A percentile compares a stretch with the other conserved stretches of the same genome.
phyloP scores from a whole-genome alignment of 2,329 filamentous ascomycete species.

The Rutstroemia sp. region DNA sequence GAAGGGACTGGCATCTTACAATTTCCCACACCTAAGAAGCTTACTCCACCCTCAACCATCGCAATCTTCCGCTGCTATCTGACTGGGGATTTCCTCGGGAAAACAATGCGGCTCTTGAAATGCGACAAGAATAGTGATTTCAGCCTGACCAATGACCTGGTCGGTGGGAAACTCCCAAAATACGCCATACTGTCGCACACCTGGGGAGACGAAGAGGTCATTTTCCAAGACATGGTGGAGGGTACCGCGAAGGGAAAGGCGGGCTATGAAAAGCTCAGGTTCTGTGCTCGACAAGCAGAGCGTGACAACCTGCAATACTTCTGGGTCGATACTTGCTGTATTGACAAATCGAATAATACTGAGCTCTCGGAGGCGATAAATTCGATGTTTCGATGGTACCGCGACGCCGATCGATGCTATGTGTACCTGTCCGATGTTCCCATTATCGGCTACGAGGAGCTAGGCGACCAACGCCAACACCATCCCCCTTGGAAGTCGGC shows the following conservation, averaged over 20 bases:
- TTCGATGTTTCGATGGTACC: conserved; percentile 5
- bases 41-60: too few species aligned
- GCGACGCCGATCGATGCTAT: not conserved
- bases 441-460: not conserved
- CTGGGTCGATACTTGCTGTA: not conserved
- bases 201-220: not conserved
- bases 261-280: not conserved
- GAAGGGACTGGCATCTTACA: too few species aligned
- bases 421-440: not conserved
- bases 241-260: not conserved
- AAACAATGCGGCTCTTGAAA: not conserved
- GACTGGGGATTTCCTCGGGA: too few species aligned
- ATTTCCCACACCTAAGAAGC: too few species aligned
- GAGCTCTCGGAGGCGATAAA: not conserved
- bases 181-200: not conserved
- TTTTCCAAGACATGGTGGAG: not conserved
- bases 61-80: too few species aligned
- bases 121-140: not conserved
- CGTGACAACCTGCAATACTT: not conserved
- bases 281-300: not conserved
- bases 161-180: not conserved
- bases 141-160: not conserved
- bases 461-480: not conserved
- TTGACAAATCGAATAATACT: not conserved
- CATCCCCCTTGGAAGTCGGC: not conserved